A percentile compares a stretch with the other conserved stretches of the same genome.
phyloP scores from a whole-genome alignment of 352 stramenopile species.

The Blastocystis sp. region DNA sequence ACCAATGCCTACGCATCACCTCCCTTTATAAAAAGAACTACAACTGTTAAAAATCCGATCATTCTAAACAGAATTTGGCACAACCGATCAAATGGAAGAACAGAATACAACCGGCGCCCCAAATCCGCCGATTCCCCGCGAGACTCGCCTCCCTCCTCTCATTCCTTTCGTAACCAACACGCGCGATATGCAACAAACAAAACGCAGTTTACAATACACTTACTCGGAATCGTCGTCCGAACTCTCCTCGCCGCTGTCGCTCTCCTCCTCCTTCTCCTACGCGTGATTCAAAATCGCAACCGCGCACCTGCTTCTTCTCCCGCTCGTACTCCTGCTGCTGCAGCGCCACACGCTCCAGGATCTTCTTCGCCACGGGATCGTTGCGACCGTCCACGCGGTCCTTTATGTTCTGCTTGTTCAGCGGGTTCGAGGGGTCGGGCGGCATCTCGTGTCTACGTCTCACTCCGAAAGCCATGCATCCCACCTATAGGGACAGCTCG shows the following conservation, averaged over 20 bases:
- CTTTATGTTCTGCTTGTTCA: conserved; percentile 87
- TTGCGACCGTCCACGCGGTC: conserved; percentile 86
- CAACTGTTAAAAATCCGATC: conserved; percentile 40
- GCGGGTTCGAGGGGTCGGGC: conserved; percentile 82
- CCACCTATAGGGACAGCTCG: conserved; percentile 83
- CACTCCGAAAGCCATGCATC: background rate
- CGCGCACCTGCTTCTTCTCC: conserved; percentile 55
- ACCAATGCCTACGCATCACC: conserved; percentile 1
- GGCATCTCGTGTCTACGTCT: conserved; percentile 82
- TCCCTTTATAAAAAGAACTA: background rate
- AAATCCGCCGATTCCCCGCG: conserved; percentile 23
- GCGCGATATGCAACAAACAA: conserved; percentile 62
- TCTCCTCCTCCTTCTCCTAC: conserved; percentile 34
- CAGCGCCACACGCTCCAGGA: conserved; percentile 78
- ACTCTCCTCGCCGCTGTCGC: background rate
- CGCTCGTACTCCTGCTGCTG: conserved; percentile 33
- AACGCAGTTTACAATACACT: background rate
- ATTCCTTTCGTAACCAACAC: background rate
- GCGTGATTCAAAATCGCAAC: background rate
- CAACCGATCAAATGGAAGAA: conserved; percentile 32
- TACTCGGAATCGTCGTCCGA: conserved; percentile 13
- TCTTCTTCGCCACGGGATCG: conserved; percentile 84
- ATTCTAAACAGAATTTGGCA: conserved; percentile 16
- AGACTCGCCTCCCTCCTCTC: background rate
- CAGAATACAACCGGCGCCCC: background rate